phyloP scores from a whole-genome alignment of 177 flowering plant genomes.

The Tripterygium wilfordii region DNA sequence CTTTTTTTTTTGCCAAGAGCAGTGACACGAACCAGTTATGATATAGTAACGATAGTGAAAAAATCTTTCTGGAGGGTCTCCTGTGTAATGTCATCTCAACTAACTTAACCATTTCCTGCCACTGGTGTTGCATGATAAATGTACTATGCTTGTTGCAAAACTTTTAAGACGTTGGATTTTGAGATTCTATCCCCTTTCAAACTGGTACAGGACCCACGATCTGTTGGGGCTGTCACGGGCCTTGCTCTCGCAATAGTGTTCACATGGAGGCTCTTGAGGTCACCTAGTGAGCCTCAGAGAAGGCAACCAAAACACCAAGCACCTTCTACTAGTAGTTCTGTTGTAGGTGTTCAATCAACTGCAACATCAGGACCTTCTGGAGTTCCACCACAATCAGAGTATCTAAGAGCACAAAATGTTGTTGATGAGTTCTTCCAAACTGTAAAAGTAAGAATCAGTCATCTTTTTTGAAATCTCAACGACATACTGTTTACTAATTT shows the following conservation, averaged over 20 bases:
- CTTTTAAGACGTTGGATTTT: not conserved
- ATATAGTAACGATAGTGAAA: no score
- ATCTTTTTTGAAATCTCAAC: not conserved
- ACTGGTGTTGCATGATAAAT: not conserved
- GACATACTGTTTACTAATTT: not conserved
- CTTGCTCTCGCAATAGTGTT: slow-evolving; percentile 74
- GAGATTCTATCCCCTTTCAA: not conserved
- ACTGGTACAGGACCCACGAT: slow-evolving; percentile 54
- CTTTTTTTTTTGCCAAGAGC: no score
- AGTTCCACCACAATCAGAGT: slow-evolving; percentile 43
- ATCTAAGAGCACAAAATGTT: slow-evolving; percentile 59
- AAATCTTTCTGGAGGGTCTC: no score
- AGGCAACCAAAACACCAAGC: slow-evolving; percentile 63
- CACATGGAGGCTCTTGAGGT: slow-evolving; percentile 77
- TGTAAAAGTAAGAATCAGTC: slow-evolving; percentile 45
- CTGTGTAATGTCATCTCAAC: no score
- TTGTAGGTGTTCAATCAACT: slow-evolving; percentile 29
- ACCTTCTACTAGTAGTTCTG: slow-evolving; percentile 43
- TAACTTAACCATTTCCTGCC: no score
- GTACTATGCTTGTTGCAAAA: not conserved
- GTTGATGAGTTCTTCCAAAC: slow-evolving; percentile 82
- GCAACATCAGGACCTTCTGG: slow-evolving; percentile 26
- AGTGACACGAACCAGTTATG: no score
- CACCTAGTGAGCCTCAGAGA: slow-evolving; percentile 54
- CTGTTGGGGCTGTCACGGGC: slow-evolving; percentile 79